Evolutionary conservation across 768 basidiomycete species (phyloP).

Genomic region (Russula earlei): DNA sequence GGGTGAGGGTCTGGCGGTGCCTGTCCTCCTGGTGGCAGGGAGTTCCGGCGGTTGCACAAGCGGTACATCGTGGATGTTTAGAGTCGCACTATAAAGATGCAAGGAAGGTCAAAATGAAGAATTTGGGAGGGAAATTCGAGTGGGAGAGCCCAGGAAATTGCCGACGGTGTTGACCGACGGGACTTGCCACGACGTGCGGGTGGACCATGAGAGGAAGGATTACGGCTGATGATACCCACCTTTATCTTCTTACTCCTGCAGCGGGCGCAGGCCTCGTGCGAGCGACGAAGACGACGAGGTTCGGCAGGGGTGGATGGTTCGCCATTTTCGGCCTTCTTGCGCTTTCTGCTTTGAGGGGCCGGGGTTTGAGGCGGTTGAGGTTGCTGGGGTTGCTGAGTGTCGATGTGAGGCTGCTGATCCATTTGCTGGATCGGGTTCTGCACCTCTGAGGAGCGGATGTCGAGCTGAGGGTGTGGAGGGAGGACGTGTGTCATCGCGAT

Average conservation of each 20-base stretch:
- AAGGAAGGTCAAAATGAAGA: conserved; percentile 21
- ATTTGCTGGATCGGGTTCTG: conserved; percentile 57
- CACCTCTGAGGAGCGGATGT: conserved; percentile 38
- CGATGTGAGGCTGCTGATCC: conserved; percentile 40
- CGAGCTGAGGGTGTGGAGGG: conserved; percentile 37
- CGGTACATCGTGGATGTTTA: conserved; percentile 79
- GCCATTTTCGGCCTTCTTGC: conserved; percentile 55
- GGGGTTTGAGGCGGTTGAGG: conserved; percentile 30
- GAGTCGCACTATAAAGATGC: conserved; percentile 63
- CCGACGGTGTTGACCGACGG: conserved; percentile 61
- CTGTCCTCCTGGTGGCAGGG: conserved; percentile 83
- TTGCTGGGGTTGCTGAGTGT: conserved; percentile 40
- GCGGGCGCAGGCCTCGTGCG: conserved; percentile 86
- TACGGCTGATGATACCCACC: conserved; percentile 50
- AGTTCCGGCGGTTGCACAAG: conserved; percentile 72
- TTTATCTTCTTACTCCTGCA: conserved; percentile 97
- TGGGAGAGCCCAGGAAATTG: conserved; percentile 58
- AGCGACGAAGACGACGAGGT: conserved; percentile 73
- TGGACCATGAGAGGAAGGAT: conserved; percentile 13
- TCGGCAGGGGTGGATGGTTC: conserved; percentile 52
- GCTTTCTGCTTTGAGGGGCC: conserved; percentile 31
- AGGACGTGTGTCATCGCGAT: conserved; percentile 38
- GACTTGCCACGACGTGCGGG: conserved; percentile 27
- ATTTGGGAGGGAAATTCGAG: conserved; percentile 25
- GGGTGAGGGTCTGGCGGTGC: conserved; percentile 78